Evolutionary conservation across 75 land plant genomes (phyloP), one percentile per base, ranked within the genome.

Genomic region (Cunninghamia lanceolata): DNA sequence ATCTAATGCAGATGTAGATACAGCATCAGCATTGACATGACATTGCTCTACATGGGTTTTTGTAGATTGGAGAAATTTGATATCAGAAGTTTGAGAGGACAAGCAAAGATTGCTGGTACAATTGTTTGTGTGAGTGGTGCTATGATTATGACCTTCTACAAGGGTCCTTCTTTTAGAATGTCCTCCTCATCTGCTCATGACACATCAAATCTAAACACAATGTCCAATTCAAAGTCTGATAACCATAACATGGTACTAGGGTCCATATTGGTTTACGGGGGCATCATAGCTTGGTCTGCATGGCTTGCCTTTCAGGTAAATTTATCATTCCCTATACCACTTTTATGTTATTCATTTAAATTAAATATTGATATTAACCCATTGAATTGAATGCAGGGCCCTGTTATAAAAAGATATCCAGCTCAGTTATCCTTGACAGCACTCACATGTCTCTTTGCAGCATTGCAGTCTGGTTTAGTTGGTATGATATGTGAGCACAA

Each of bases 401-500:
- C 68, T 63, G 8, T 63, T 63, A 21, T 25, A 28, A 63, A 63
- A 63, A 63, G 8, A 28, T 63, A 63, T 28, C 68, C 28, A 1
- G 68, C n/a, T 28, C 9, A 63, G 8, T 63, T 63, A 63, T 63
- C 68, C 28, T 6, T 63, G 8, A 63, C 68, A 25, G 7, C 68
- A 63, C 68, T 63, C n/a, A 63, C n/a, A 63, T 63, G 68, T 63
- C n/a, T 63, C 30, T 8, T 63, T 63, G 6, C 68, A 63, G 28
- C 68, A 63, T 2, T 63, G n/a, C 68, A 91, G 83, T 91, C 94
- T 54, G 94, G 89, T 36, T 77, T 90, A 16, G 90, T 84, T 71
- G 88, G 92, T 80, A 85, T 80, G 9, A 35, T 85, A 25, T 52
- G 87, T 17, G 84, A 85, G 39, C 91, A 86, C 15, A 63, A 63